A percentile compares a stretch with the other conserved stretches of the same genome.
Evolutionary conservation across 352 stramenopile species (phyloP).

Genomic region (Globisporangium apiculatum): DNA sequence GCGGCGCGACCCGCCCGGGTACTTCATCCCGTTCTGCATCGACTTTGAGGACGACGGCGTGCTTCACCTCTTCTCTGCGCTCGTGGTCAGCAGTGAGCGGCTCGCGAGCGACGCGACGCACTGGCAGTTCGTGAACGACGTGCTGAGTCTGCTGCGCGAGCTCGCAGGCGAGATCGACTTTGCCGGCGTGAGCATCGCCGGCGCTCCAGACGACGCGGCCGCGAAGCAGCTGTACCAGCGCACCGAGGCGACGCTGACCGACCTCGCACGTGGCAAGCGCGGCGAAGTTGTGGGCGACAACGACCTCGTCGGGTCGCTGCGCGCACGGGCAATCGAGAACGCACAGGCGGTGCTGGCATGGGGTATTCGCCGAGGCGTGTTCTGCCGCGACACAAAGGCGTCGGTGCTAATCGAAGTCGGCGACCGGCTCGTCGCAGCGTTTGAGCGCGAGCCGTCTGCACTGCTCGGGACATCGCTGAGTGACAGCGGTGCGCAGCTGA

Average conservation of each 20-base stretch:
- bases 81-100: conserved; percentile 13
- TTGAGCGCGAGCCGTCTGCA: conserved; percentile 1
- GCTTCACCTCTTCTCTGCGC: conserved; percentile 23
- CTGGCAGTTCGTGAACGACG: conserved; percentile 15
- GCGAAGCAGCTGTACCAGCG: conserved; percentile 19
- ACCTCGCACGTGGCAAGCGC: background rate
- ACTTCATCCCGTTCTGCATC: conserved; percentile 55
- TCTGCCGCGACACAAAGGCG: conserved; percentile 15
- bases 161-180: conserved; percentile 33
- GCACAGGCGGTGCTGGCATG: conserved; percentile 33
- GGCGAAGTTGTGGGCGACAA: background rate
- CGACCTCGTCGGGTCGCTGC: background rate
- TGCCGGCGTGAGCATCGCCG: conserved; percentile 19
- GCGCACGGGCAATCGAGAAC: conserved; percentile 18
- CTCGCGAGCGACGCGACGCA: background rate
- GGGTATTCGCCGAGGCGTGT: conserved; percentile 32
- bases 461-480: background rate
- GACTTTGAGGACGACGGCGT: conserved; percentile 49
- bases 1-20: conserved; percentile 33
- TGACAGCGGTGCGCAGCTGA: conserved; percentile 6
- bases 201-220: conserved; percentile 13
- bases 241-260: conserved; percentile 16
- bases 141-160: conserved; percentile 29
- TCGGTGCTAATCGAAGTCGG: conserved; percentile 7
- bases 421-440: background rate